These are phyloP conservation scores for Apiospora pterosperma DNA, from an alignment of 2,329 filamentous ascomycete species.

Conservation along the genomic window DNA sequence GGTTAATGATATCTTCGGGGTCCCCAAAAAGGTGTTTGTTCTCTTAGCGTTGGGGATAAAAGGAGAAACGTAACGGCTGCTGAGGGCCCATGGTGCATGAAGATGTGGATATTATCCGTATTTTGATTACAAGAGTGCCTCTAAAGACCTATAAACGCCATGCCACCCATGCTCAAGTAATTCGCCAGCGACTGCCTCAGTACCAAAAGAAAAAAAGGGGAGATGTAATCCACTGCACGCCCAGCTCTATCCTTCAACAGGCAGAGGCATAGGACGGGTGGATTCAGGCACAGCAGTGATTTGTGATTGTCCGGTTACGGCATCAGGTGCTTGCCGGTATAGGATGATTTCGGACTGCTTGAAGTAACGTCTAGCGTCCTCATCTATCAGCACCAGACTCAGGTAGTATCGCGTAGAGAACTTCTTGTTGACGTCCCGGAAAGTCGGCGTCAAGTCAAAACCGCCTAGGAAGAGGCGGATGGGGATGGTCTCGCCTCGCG, in stretches of 20 bases:
- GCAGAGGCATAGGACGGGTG: constrained; percentile 20
- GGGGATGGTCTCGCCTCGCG: constrained; percentile 88
- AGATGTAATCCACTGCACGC: not conserved
- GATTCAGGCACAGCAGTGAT: constrained; percentile 37
- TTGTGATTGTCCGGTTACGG: constrained; percentile 45
- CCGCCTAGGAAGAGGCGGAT: constrained; percentile 96
- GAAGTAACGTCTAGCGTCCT: constrained; percentile 96
- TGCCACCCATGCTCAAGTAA: constrained; percentile 7
- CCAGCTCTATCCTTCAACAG: constrained; percentile 16
- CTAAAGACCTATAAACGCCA: constrained; percentile 3
- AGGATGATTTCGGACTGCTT: constrained; percentile 99
- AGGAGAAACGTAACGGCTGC: not conserved
- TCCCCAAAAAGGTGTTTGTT: constrained; percentile 12
- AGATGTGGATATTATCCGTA: not conserved
- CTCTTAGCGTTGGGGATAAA: not conserved
- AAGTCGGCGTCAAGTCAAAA: constrained; percentile 95
- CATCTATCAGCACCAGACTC: constrained; percentile 91
- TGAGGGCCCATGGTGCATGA: not conserved
- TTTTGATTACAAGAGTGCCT: constrained; percentile 1
- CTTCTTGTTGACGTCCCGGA: constrained; percentile 99
- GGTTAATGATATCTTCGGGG: not conserved
- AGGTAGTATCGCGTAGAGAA: constrained; percentile 98
- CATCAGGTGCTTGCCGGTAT: constrained; percentile 74
- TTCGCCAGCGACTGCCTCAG: not conserved
- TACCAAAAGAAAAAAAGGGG: not conserved